Evolutionary conservation across 139 green algal species (phyloP).

Genomic region (Spirogloea muscicola): DNA sequence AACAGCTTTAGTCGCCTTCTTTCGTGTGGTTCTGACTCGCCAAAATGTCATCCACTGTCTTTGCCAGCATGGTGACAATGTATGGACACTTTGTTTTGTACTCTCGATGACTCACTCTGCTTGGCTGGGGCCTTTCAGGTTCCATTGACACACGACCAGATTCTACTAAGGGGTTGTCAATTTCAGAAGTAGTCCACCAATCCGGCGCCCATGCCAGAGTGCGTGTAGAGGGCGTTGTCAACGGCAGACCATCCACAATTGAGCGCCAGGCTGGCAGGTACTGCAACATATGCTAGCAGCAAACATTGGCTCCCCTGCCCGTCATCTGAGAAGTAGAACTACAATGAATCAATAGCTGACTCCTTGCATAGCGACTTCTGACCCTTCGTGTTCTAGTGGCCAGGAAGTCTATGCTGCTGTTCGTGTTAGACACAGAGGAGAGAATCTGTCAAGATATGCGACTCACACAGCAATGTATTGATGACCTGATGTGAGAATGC

Average conservation of each 20-base stretch:
- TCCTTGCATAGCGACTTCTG: too few species aligned
- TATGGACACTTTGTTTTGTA: background rate
- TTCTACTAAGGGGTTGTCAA: background rate
- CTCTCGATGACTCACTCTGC: background rate
- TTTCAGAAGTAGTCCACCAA: slow-evolving; percentile 26
- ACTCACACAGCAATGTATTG: too few species aligned
- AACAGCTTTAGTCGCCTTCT: background rate
- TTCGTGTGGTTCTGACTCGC: background rate
- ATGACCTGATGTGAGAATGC: too few species aligned
- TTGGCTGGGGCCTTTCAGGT: background rate
- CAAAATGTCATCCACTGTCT: background rate
- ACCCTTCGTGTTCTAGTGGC: too few species aligned
- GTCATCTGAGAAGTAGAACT: too few species aligned
- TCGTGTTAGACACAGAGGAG: too few species aligned
- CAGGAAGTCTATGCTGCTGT: too few species aligned
- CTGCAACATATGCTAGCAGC: too few species aligned
- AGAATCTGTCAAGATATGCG: too few species aligned
- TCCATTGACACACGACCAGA: slow-evolving; percentile 29
- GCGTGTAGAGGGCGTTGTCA: slow-evolving; percentile 22
- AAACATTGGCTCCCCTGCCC: too few species aligned
- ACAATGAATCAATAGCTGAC: too few species aligned
- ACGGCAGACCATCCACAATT: slow-evolving; percentile 23
- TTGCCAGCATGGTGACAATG: background rate
- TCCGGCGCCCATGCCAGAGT: background rate
- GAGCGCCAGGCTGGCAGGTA: slow-evolving; percentile 41